phyloP scores from a whole-genome alignment of 768 basidiomycete species.

The Russula sp. region DNA sequence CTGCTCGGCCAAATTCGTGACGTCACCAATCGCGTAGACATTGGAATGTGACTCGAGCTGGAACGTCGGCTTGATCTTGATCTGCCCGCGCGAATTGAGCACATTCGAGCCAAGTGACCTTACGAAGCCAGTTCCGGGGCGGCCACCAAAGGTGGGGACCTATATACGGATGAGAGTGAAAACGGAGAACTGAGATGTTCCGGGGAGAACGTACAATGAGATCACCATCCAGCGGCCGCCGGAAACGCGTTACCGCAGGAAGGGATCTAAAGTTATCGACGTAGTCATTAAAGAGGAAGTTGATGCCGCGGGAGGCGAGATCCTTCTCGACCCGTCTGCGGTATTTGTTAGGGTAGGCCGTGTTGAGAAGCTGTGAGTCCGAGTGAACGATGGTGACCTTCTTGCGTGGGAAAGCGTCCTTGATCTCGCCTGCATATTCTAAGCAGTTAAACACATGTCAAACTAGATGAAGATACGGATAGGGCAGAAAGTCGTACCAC shows the following conservation, averaged over 20 bases:
- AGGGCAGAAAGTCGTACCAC: conserved; percentile 33
- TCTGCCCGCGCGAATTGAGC: conserved; percentile 19
- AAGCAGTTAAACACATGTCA: neutral
- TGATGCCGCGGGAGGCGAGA: conserved; percentile 40
- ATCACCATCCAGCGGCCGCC: conserved; percentile 46
- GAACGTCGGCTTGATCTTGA: conserved; percentile 52
- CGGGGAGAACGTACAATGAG: conserved; percentile 43
- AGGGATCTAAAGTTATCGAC: conserved; percentile 36
- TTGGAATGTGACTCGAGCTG: conserved; percentile 45
- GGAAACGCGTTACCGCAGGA: conserved; percentile 46
- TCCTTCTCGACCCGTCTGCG: conserved; percentile 42
- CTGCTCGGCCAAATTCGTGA: conserved; percentile 58
- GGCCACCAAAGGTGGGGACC: conserved; percentile 31
- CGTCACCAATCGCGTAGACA: conserved; percentile 63
- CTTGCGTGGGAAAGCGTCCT: conserved; percentile 33
- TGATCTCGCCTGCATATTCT: conserved; percentile 44
- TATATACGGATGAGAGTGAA: conserved; percentile 1
- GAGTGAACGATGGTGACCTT: conserved; percentile 56
- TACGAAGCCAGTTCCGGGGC: conserved; percentile 50
- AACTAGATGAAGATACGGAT: neutral
- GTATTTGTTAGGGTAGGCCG: conserved; percentile 48
- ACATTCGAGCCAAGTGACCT: conserved; percentile 38
- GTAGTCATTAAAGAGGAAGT: conserved; percentile 46
- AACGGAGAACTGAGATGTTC: neutral
- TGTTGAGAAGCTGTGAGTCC: conserved; percentile 47